phyloP scores from a whole-genome alignment of 2,329 filamentous ascomycete genomes.

The Drechslera avenae region DNA sequence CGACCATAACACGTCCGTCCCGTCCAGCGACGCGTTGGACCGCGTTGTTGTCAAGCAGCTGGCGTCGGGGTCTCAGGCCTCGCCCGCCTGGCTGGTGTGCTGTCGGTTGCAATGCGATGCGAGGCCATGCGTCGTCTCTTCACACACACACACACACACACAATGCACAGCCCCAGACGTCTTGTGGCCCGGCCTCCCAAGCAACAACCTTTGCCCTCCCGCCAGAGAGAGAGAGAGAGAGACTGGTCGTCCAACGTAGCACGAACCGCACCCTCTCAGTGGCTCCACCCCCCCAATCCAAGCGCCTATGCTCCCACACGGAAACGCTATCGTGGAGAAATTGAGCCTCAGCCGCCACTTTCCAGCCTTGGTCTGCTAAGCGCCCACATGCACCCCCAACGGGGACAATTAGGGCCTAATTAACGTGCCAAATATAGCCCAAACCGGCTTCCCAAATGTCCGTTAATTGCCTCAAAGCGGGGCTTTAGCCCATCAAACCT shows the following conservation, averaged over 20 bases:
- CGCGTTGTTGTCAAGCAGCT: constrained; percentile 33
- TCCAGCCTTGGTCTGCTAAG: constrained; percentile 34
- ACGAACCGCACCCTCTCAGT: constrained; percentile 23
- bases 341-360: constrained; percentile 40
- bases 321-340: constrained; percentile 33
- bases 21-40: constrained; percentile 35
- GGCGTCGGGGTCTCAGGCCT: constrained; percentile 37
- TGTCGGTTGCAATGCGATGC: constrained; percentile 10
- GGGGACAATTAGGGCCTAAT: constrained; percentile 33
- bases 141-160: no score
- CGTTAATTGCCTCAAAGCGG: constrained; percentile 37
- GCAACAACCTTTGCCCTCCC: constrained; percentile 9
- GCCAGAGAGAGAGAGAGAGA: constrained; percentile 27
- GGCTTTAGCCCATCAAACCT: constrained; percentile 28
- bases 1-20: constrained; percentile 48
- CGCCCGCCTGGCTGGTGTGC: constrained; percentile 34
- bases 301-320: constrained; percentile 37
- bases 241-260: constrained; percentile 19
- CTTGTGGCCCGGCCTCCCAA: constrained; percentile 8
- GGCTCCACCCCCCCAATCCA: constrained; percentile 31
- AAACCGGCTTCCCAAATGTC: constrained; percentile 30
- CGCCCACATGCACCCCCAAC: constrained; percentile 28
- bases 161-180: constrained; percentile 16
- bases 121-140: neutral
- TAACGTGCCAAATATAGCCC: constrained; percentile 42